Base-by-base conservation (phyloP, 345 rosid species). In the Euclidium syriacum region DNA sequence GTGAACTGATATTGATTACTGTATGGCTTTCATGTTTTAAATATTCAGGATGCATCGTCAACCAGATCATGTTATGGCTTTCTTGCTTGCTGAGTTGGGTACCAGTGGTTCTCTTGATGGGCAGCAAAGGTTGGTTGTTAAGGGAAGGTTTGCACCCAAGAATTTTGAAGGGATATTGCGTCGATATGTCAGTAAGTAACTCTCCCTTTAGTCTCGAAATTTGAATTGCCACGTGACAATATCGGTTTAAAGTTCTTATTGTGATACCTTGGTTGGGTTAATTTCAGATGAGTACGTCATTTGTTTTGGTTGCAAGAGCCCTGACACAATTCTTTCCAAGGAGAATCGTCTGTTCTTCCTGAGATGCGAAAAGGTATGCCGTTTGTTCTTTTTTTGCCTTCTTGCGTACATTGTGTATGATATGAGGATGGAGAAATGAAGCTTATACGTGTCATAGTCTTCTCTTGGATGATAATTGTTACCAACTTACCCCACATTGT, bases 31-130 rank as follows among this genome's bases (percentile, higher is more conserved):
- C 20, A 15, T 47, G 4, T 43, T 22, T 0, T 19, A 67, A 36
- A 0, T 24, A 2, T 52, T 14, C 72, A 91, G 96, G 77, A 91
- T 91, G 98, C 98, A 91, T 70, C 79, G 98, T 35, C 95, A 86
- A 65, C 95, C 96, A 10, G 96, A 91, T 73, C 98, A 91, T 73
- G 98, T 91, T 34, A 84, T 84, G 96, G 76, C 81, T 10, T 91
- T 88, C 79, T 77, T 88, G 71, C 89, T 91, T 67, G 96, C 96
- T 65, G 98, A 91, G 75, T 55, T 91, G 83, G 98, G 98, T 30
- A 91, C 98, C 36, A 91, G 95, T 64, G 98, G 98, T 43, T 91
- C 95, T 0, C 94, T 91, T 57, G 98, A 91, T 62, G 97, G 97
- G 33, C 97, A 85, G 56, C 97, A 90, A 68, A 74, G 97, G 59